Conservation (phyloP, 805 yeast species). For the Saturnispora ahearnii region DNA sequence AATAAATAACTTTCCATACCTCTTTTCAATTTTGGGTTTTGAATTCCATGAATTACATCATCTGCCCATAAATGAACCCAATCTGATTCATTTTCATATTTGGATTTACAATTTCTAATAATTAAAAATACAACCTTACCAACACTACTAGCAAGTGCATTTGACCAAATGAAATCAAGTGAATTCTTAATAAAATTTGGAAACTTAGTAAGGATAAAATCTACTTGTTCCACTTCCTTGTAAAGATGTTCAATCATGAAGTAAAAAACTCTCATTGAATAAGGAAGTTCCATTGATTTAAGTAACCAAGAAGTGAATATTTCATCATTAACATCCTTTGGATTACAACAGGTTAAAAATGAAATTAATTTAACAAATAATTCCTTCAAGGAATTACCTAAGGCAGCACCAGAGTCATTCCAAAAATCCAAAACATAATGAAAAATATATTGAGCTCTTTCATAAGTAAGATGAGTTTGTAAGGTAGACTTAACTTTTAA, state of each 20-base stretch:
- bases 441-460: constrained; percentile 30
- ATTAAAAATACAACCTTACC: constrained; percentile 47
- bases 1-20: constrained; percentile 52
- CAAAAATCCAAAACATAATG: constrained; percentile 57
- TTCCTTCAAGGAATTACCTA: constrained; percentile 59
- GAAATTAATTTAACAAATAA: constrained; percentile 45
- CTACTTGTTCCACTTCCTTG: constrained; percentile 35
- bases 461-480: constrained; percentile 8
- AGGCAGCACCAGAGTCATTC: constrained; percentile 61
- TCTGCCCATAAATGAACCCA: constrained; percentile 51
- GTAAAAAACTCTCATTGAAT: constrained; percentile 51
- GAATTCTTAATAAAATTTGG: constrained; percentile 41
- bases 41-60: constrained; percentile 30
- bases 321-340: constrained; percentile 11
- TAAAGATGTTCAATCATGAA: constrained; percentile 50
- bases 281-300: constrained; percentile 35
- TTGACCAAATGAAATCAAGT: constrained; percentile 42
- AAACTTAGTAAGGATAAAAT: constrained; percentile 32
- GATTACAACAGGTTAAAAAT: constrained; percentile 21
- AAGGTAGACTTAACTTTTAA: neutral
- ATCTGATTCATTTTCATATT: constrained; percentile 15
- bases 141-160: constrained; percentile 56
- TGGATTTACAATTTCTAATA: constrained; percentile 27
- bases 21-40: constrained; percentile 27
- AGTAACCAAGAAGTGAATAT: constrained; percentile 39